Conservation (phyloP, 192 early-diverging fungal genomes). For the Coemansia sp. region DNA sequence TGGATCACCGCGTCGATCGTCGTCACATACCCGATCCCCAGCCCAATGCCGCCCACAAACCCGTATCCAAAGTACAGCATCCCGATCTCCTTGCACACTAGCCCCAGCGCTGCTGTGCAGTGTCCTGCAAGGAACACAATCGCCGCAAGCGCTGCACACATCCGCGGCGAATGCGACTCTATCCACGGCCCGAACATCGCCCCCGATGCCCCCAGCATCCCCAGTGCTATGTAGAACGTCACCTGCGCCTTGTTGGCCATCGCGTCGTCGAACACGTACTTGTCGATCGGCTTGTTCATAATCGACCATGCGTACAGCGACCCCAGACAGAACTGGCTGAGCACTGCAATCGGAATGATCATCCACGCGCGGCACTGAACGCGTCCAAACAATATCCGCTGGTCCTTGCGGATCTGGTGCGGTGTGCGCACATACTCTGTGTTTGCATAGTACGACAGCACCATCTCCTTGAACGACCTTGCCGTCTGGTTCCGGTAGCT, state of each 20-base stretch:
- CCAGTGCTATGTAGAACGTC: conserved; percentile 78
- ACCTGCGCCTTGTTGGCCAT: conserved; percentile 57
- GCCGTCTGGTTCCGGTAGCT: conserved; percentile 12
- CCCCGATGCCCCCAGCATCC: conserved; percentile 69
- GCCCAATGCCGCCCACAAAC: conserved; percentile 66
- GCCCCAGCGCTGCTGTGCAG: conserved; percentile 63
- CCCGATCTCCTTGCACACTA: conserved; percentile 57
- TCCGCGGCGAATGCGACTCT: conserved; percentile 71
- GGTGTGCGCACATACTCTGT: conserved; percentile 63
- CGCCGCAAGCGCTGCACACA: conserved; percentile 63
- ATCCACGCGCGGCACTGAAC: conserved; percentile 65
- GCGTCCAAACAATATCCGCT: conserved; percentile 47
- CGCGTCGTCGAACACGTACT: conserved; percentile 55
- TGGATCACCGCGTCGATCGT: conserved; percentile 75
- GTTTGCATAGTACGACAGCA: conserved; percentile 51
- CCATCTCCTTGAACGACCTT: conserved; percentile 46
- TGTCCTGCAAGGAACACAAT: conserved; percentile 69
- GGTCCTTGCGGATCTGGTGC: conserved; percentile 59
- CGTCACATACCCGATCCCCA: conserved; percentile 73
- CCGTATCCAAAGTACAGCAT: conserved; percentile 75
- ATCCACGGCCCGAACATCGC: conserved; percentile 79
- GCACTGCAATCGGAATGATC: conserved; percentile 67
- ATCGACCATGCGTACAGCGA: conserved; percentile 79
- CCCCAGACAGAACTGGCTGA: conserved; percentile 74
- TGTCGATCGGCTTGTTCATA: conserved; percentile 72